Evolutionary conservation across 2,329 filamentous ascomycete species (phyloP), one percentile per base, ranked within the genome.

Genomic region (Didymella segeticola): DNA sequence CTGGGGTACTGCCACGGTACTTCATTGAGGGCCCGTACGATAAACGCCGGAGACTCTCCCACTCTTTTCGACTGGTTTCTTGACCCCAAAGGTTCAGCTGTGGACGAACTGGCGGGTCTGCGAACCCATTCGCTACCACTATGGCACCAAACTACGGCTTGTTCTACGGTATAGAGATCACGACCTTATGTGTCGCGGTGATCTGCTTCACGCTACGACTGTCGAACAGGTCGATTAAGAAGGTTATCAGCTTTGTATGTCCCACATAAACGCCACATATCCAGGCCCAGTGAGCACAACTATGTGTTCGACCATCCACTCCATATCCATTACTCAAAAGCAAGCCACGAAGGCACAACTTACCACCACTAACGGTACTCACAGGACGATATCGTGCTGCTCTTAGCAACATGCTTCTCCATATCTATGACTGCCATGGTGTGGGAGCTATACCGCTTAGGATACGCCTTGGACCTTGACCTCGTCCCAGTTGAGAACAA

Each of bases 141-240:
- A 57, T 57, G 55, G 36, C 38, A 23, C 55, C 55, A n/a, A 47
- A 57, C 39, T 57, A 54, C 22, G 33, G 27, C 19, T 26, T 57
- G 14, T 57, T 57, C 36, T 49, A 47, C 12, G 46, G 49, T 3
- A 31, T 57, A 15, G 55, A 54, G 31, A 50, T 57, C 27, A 57
- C 55, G 1, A 53, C 55, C 3, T 23, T 57, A 14, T 36, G 39
- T 26, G 20, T 57, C 4, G 55, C 55, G 11, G 11, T 57, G n/a
- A n/a, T 54, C 2, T 57, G 49, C 17, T 41, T 57, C 22, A 46
- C 48, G 14, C 26, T 53, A 5, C 49, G 55, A 5, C 42, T 57
- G 15, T 53, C 33, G 5, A 54, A 54, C 11, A 41, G 50, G n/a
- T 41, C 22, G n/a, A 30, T 53, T 10, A 57, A 57, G 37, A 49